These are phyloP conservation scores for Decorospora gaudefroyi DNA, from an alignment of 2,329 filamentous ascomycete genomes.

Conservation along the genomic window DNA sequence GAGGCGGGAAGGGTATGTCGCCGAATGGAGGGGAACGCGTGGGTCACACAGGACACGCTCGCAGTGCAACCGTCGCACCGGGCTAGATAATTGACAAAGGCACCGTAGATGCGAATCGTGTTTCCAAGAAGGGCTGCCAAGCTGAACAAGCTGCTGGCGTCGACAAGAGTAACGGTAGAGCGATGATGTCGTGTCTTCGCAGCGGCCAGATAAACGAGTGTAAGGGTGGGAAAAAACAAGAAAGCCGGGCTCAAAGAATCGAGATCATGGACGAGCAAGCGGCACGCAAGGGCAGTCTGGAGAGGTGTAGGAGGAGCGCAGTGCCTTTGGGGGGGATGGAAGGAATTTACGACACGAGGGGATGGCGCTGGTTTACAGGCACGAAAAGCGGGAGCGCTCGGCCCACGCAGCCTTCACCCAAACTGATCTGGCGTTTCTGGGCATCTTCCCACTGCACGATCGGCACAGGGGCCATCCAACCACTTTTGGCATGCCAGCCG, in stretches of 20 bases:
- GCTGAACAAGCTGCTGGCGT: constrained; percentile 18
- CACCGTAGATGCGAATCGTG: constrained; percentile 16
- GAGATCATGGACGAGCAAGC: constrained; percentile 22
- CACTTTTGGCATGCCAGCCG: constrained; percentile 21
- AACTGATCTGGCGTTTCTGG: constrained; percentile 8
- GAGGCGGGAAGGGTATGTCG: constrained; percentile 22
- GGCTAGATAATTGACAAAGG: constrained; percentile 38
- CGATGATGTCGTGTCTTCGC: constrained; percentile 2
- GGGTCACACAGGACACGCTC: constrained; percentile 39
- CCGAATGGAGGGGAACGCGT: constrained; percentile 23
- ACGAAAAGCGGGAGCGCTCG: constrained; percentile 23
- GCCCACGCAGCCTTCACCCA: constrained; percentile 10
- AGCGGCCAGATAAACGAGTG: constrained; percentile 34
- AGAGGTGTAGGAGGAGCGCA: constrained; percentile 21
- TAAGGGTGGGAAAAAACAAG: constrained; percentile 26
- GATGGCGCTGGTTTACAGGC: constrained; percentile 31
- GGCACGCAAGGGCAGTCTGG: constrained; percentile 30
- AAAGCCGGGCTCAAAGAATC: constrained; percentile 17
- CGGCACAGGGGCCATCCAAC: constrained; percentile 27
- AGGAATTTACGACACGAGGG: constrained; percentile 23
- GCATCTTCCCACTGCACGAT: constrained; percentile 21
- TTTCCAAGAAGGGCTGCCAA: constrained; percentile 17
- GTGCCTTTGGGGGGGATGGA: constrained; percentile 17
- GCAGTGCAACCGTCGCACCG: constrained; percentile 31
- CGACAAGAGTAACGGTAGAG: constrained; percentile 8